Evolutionary conservation across 2,329 filamentous ascomycete genomes (phyloP), one percentile per base, ranked within the genome.

Genomic region (Aspergillus intermedius): DNA sequence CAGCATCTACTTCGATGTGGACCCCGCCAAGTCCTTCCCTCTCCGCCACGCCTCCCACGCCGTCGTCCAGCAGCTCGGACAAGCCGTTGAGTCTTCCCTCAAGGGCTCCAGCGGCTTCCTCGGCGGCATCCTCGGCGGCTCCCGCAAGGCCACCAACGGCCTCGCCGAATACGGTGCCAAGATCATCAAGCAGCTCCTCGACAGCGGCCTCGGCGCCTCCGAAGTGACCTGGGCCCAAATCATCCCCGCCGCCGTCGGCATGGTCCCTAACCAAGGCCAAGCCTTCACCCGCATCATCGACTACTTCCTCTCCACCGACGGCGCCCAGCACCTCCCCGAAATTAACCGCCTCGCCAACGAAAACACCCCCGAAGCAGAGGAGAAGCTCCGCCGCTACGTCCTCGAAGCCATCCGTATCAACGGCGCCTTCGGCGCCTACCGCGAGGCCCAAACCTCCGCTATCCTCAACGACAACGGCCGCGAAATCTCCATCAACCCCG

Each of bases 231-330:
- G 82, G 80, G 78, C 77, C 21, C 83, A 88, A 61, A 77, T 90
- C 35, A 60, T 90, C 44, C 86, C 87, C 0, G 82, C 82, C 0
- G 81, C 82, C 0, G 77, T 77, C 3, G 79, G 83, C 1, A 78
- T 86, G 65, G 82, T 87, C 6, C 82, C 87, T 1, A 87, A 82
- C 58, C 84, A 90, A 63, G 82, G 80, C 1, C 80, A 87, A 60
- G 74, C 86, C 76, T 88, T 90, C 61, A 81, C 84, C 1, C 84
- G 87, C 69, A 76, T 85, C 2, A 73, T 89, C 15, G 86, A 90
- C 62, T 89, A 80, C 69, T 90, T 86, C 61, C 75, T 90, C 4
- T 78, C 79, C 0, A 71, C 77, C 2, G 68, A 78, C 28, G 79
- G 81, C 56, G 67, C 73, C 47, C 56, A 71, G 10, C 74, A 88